Evolutionary conservation across 2,329 filamentous ascomycete genomes (phyloP).

Genomic region (Epichloe baconii): DNA sequence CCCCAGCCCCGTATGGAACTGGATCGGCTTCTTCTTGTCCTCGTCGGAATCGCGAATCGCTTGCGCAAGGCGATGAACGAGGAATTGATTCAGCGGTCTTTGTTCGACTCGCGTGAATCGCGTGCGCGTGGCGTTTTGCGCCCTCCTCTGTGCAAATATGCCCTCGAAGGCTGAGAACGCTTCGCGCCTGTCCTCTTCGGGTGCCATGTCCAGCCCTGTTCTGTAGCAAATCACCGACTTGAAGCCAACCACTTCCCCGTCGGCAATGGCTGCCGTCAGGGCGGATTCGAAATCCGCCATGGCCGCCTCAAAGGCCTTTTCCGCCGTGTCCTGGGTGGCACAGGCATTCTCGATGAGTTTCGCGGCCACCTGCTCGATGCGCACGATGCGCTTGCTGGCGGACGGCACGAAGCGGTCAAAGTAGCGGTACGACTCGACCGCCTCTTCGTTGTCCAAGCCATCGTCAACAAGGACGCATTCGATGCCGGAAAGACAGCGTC

Average conservation of each 20-base stretch:
- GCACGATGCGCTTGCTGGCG: constrained; percentile 58
- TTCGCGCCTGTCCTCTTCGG: constrained; percentile 27
- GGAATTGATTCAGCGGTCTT: constrained; percentile 52
- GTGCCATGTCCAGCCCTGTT: constrained; percentile 52
- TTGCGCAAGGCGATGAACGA: constrained; percentile 52
- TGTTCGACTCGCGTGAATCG: constrained; percentile 44
- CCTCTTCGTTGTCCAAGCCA: constrained; percentile 44
- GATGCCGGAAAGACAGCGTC: constrained; percentile 55
- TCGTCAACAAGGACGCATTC: constrained; percentile 70
- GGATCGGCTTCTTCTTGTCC: constrained; percentile 53
- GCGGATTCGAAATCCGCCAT: constrained; percentile 22
- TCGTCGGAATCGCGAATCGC: constrained; percentile 35
- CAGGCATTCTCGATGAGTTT: constrained; percentile 39
- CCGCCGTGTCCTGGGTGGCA: constrained; percentile 15
- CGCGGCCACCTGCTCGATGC: constrained; percentile 62
- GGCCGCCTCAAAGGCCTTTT: constrained; percentile 21
- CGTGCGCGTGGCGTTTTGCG: constrained; percentile 9
- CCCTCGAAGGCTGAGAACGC: constrained; percentile 25
- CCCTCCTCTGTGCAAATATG: constrained; percentile 18
- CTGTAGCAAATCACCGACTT: constrained; percentile 77
- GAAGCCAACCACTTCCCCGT: constrained; percentile 62
- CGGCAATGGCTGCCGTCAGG: constrained; percentile 44
- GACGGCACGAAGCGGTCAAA: constrained; percentile 53
- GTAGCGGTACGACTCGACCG: constrained; percentile 47
- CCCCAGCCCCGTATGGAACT: constrained; percentile 74